A percentile compares a stretch with the other conserved stretches of the same genome.
phyloP scores from a whole-genome alignment of 768 basidiomycete genomes.

The Auricularia sp. region DNA sequence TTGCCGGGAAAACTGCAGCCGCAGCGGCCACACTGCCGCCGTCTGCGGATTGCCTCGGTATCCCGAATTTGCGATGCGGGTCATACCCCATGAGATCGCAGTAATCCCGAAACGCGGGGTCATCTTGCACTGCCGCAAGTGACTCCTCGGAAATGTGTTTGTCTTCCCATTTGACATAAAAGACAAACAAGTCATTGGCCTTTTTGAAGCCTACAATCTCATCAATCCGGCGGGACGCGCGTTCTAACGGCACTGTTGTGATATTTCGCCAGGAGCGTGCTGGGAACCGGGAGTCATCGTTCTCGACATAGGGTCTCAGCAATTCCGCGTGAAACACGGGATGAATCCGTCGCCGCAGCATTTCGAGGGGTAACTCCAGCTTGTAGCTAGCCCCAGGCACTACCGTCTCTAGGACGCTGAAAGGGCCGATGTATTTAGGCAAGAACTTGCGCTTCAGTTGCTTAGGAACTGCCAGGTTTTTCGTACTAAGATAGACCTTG shows the following conservation, averaged over 20 bases:
- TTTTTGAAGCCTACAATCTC: no score
- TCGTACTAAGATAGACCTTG: constrained; percentile 26
- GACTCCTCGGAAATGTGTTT: no score
- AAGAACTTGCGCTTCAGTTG: constrained; percentile 21
- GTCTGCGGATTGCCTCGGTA: no score
- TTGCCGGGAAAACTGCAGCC: no score
- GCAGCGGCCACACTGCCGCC: no score
- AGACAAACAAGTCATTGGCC: no score
- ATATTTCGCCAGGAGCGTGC: background rate
- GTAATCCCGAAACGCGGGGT: no score
- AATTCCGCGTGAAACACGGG: constrained; percentile 11
- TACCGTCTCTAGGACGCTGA: constrained; percentile 13
- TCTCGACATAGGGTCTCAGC: constrained; percentile 1
- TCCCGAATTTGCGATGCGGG: no score
- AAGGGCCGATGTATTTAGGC: constrained; percentile 29
- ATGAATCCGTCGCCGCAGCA: constrained; percentile 16
- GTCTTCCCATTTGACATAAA: no score
- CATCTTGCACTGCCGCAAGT: no score
- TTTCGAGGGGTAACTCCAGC: constrained; percentile 18
- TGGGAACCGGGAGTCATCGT: constrained; percentile 12
- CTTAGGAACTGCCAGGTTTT: constrained; percentile 26
- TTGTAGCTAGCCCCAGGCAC: constrained; percentile 12
- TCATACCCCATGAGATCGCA: no score
- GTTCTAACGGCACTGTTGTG: background rate
- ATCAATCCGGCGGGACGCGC: no score